phyloP scores from a whole-genome alignment of 2,329 filamentous ascomycete genomes.

The Pseudogymnoascus sp. region DNA sequence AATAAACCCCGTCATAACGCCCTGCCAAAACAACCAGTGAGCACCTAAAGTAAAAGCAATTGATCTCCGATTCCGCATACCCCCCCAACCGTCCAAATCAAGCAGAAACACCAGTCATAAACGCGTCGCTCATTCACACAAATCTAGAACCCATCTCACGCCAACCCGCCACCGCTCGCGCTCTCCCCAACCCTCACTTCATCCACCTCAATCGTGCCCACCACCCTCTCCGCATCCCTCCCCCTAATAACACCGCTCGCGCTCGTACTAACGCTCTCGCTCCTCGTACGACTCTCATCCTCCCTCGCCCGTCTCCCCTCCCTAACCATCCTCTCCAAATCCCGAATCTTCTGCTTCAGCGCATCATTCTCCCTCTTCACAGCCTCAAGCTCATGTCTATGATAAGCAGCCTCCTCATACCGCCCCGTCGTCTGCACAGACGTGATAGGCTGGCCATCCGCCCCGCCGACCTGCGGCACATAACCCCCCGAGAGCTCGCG shows the following conservation, averaged over 20 bases:
- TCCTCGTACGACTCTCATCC: slow-evolving; percentile 40
- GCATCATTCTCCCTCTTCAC: slow-evolving; percentile 57
- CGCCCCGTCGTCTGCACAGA: slow-evolving; percentile 49
- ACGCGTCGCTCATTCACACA: neutral
- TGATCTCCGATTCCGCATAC: neutral
- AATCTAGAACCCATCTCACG: neutral
- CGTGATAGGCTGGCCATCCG: neutral
- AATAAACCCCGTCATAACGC: slow-evolving; percentile 1
- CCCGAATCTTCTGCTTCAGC: slow-evolving; percentile 52
- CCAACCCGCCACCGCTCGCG: slow-evolving; percentile 42
- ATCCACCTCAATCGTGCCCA: slow-evolving; percentile 35
- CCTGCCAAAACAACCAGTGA: neutral
- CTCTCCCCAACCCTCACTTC: slow-evolving; percentile 55
- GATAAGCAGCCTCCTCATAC: slow-evolving; percentile 55
- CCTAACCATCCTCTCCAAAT: slow-evolving; percentile 48
- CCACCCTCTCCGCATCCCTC: slow-evolving; percentile 27
- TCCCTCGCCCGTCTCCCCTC: slow-evolving; percentile 28
- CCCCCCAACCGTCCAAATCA: neutral
- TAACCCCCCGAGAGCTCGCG: slow-evolving; percentile 17
- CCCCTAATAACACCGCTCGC: slow-evolving; percentile 37
- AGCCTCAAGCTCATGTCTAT: slow-evolving; percentile 50
- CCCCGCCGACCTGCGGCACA: slow-evolving; percentile 14
- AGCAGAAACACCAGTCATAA: neutral
- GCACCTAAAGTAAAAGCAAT: neutral
- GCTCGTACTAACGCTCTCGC: slow-evolving; percentile 46